These are phyloP conservation scores for Eucalyptus lansdowneana DNA, from an alignment of 345 rosid species.

Conservation along the genomic window DNA sequence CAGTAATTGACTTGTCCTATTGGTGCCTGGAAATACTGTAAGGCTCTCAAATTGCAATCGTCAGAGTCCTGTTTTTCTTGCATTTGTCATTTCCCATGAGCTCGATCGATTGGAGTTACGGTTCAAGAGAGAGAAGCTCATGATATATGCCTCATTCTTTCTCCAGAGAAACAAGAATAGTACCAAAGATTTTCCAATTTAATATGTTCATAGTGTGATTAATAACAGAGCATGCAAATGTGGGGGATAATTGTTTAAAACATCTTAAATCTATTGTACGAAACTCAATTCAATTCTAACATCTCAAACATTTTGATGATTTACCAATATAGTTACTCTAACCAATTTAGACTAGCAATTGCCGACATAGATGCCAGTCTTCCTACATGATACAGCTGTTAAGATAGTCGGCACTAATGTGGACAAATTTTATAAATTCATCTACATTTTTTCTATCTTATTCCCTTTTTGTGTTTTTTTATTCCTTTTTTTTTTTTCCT, in stretches of 20 bases:
- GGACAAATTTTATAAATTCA: background rate
- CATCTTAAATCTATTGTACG: background rate
- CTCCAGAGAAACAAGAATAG: background rate
- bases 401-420: rapidly evolving
- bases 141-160: background rate
- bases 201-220: background rate
- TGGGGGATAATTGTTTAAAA: background rate
- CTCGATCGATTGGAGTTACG: background rate
- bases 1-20: too few species aligned
- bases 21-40: too few species aligned
- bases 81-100: background rate
- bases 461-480: too few species aligned
- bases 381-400: background rate
- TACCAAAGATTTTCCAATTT: background rate
- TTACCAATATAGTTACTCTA: background rate
- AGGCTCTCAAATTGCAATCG: too few species aligned
- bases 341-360: too few species aligned
- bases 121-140: background rate
- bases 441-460: background rate
- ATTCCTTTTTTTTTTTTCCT: background rate
- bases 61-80: background rate
- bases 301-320: background rate
- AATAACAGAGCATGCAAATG: background rate
- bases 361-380: rapidly evolving
- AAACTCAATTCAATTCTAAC: rapidly evolving